Evolutionary conservation across 371 early-diverging fungal genomes (phyloP).

Genomic region (Lichtheimia hyalospora): DNA sequence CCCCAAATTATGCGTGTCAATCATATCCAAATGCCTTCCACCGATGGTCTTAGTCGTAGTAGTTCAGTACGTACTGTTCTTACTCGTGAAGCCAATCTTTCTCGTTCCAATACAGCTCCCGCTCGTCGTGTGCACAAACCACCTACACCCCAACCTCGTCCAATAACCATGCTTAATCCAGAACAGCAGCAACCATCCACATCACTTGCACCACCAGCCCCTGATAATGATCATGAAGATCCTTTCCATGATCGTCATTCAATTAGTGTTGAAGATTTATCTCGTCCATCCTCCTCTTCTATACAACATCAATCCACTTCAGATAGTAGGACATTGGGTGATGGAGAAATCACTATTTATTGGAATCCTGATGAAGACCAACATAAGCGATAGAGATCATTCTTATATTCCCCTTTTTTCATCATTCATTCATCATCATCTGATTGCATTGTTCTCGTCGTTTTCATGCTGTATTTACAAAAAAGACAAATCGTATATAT

Average conservation of each 20-base stretch:
- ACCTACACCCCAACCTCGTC: constrained; percentile 50
- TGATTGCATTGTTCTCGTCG: not conserved
- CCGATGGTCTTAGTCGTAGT: constrained; percentile 22
- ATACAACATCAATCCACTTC: not conserved
- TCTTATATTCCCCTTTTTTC: too few relatives aligned
- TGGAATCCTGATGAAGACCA: constrained; percentile 21
- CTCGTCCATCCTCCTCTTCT: too few relatives aligned
- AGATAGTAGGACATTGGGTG: constrained; percentile 19
- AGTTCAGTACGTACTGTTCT: constrained; percentile 35
- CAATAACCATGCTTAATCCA: constrained; percentile 6
- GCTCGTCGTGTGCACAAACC: constrained; percentile 55
- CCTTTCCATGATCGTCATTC: constrained; percentile 40
- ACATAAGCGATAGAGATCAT: too few relatives aligned
- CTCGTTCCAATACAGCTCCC: constrained; percentile 19
- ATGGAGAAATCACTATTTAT: constrained; percentile 49
- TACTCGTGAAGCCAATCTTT: constrained; percentile 11
- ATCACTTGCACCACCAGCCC: not conserved
- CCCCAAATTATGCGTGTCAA: constrained; percentile 50
- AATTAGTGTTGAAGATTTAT: not conserved
- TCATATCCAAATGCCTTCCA: constrained; percentile 24
- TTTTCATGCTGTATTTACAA: not conserved
- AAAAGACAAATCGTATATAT: not conserved
- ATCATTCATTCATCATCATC: not conserved
- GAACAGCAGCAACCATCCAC: constrained; percentile 2
- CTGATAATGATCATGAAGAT: constrained; percentile 13